Conservation (phyloP, 441 rosid species). For the Adansonia gregorii region DNA sequence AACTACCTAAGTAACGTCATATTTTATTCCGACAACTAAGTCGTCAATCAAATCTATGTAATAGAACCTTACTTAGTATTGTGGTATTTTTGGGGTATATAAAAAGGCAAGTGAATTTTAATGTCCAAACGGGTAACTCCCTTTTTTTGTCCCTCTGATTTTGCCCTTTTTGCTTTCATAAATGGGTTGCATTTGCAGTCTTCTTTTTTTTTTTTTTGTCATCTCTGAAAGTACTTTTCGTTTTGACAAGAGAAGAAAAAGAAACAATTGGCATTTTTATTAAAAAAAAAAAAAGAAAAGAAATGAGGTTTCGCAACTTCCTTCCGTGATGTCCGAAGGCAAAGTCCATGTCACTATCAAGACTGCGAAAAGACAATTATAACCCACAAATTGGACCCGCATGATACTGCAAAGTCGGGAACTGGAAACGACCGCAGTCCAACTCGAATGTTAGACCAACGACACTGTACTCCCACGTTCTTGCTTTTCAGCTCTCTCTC, state of each 20-base stretch:
- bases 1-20: not conserved
- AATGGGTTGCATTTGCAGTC: too few species aligned
- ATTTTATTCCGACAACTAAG: not conserved
- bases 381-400: conserved; percentile 18
- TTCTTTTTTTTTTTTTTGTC: too few species aligned
- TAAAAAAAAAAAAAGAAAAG: too few species aligned
- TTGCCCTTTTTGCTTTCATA: not conserved
- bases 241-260: too few species aligned
- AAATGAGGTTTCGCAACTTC: too few species aligned
- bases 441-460: conserved; percentile 38
- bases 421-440: conserved; percentile 21
- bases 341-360: not conserved
- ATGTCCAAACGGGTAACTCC: not conserved
- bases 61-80: not conserved
- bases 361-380: conserved; percentile 24
- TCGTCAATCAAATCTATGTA: not conserved
- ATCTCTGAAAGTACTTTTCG: too few species aligned
- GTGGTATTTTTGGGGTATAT: too few species aligned
- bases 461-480: conserved; percentile 42
- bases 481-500: conserved; percentile 27
- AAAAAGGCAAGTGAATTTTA: too few species aligned
- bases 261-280: too few species aligned
- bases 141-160: not conserved
- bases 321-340: too few species aligned
- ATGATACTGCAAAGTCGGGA: not conserved